Percentiles rank a stretch among this genome's conserved stretches.
phyloP scores from a whole-genome alignment of 2,329 filamentous ascomycete species.

The Xylariaceae sp. region DNA sequence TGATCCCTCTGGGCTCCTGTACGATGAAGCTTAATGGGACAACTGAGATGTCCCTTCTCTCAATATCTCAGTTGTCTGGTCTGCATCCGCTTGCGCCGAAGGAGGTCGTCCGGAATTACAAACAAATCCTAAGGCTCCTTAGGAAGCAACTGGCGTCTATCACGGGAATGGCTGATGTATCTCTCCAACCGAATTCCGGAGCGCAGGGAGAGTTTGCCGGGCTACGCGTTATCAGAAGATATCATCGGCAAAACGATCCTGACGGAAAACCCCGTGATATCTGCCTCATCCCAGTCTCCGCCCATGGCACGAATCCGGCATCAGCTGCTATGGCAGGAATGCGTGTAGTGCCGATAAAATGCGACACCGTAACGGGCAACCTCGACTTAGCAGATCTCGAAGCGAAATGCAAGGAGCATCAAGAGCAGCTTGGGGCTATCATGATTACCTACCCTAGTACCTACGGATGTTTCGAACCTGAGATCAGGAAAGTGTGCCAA shows the following conservation, averaged over 20 bases:
- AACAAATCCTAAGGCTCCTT: slow-evolving; percentile 45
- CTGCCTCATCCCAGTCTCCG: slow-evolving; percentile 89
- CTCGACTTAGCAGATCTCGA: slow-evolving; percentile 81
- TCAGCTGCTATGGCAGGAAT: slow-evolving; percentile 95
- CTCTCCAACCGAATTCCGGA: slow-evolving; percentile 90
- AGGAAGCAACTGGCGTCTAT: slow-evolving; percentile 71
- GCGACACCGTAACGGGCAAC: slow-evolving; percentile 80
- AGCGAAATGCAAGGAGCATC: slow-evolving; percentile 83
- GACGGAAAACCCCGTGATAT: slow-evolving; percentile 72
- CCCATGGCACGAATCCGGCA: slow-evolving; percentile 92
- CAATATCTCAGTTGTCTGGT: slow-evolving; percentile 67
- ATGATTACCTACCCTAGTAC: slow-evolving; percentile 98
- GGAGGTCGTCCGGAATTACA: slow-evolving; percentile 67
- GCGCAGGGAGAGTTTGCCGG: slow-evolving; percentile 94
- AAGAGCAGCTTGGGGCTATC: slow-evolving; percentile 79
- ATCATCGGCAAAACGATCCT: slow-evolving; percentile 60
- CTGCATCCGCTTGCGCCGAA: slow-evolving; percentile 73
- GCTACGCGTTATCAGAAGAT: slow-evolving; percentile 80
- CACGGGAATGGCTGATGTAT: slow-evolving; percentile 85
- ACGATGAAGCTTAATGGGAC: slow-evolving; percentile 98
- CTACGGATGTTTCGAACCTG: slow-evolving; percentile 89
- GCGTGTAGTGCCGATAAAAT: slow-evolving; percentile 89
- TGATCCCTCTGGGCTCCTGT: slow-evolving; percentile 95
- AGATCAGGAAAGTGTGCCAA: slow-evolving; percentile 77
- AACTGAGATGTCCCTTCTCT: slow-evolving; percentile 85